Percentiles rank a stretch among this genome's conserved stretches.
These are phyloP conservation scores for Lentinula sp. DNA, from an alignment of 768 basidiomycete species.

Conservation along the genomic window DNA sequence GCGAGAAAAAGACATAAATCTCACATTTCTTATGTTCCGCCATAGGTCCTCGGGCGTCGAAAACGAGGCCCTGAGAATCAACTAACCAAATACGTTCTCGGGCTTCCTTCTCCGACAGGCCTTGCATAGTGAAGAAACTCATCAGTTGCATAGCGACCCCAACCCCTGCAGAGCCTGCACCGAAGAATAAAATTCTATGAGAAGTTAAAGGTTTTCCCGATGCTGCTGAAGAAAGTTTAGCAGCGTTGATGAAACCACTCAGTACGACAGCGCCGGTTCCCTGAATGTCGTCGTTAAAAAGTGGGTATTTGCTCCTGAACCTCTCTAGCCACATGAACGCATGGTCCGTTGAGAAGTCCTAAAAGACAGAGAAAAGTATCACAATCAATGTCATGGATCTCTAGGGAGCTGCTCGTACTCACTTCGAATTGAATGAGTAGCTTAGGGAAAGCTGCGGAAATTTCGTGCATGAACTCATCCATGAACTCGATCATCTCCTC, in stretches of 20 bases:
- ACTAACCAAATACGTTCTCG: constrained; percentile 66
- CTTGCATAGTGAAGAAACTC: constrained; percentile 81
- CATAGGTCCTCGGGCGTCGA: constrained; percentile 58
- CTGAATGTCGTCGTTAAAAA: constrained; percentile 92
- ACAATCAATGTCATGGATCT: not conserved
- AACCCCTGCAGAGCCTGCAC: constrained; percentile 91
- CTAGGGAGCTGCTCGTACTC: constrained; percentile 7
- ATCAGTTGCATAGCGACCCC: constrained; percentile 87
- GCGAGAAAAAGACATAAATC: constrained; percentile 27
- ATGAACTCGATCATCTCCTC: constrained; percentile 75
- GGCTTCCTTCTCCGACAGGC: constrained; percentile 65
- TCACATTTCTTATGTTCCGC: constrained; percentile 71
- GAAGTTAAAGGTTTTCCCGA: constrained; percentile 57
- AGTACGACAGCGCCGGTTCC: constrained; percentile 90
- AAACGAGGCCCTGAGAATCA: constrained; percentile 74
- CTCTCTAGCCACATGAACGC: constrained; percentile 81
- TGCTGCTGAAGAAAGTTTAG: constrained; percentile 57
- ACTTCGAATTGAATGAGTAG: constrained; percentile 85
- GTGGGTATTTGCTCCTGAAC: constrained; percentile 68
- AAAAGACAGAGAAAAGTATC: not conserved
- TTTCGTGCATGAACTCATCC: constrained; percentile 90
- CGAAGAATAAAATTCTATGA: constrained; percentile 88
- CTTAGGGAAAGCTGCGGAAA: constrained; percentile 68
- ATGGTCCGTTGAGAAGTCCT: constrained; percentile 91
- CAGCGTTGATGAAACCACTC: constrained; percentile 85